A percentile compares a stretch with the other conserved stretches of the same genome.
Conservation (phyloP, 129 eudicot genomes). For the Kitagawia praeruptora region DNA sequence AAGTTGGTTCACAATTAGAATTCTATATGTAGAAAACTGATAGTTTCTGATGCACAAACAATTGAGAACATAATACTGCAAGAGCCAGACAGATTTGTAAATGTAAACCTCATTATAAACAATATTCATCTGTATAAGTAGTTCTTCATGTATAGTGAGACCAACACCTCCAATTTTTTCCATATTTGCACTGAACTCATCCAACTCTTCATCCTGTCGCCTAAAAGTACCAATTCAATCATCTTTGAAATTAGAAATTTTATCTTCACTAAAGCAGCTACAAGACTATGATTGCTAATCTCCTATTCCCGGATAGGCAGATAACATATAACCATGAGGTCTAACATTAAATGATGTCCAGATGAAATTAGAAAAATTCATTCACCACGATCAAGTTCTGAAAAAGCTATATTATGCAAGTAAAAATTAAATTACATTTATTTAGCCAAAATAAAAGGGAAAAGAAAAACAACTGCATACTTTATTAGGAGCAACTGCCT, state of each 20-base stretch:
- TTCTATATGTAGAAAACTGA: neutral
- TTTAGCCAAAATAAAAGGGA: neutral
- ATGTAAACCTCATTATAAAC: neutral
- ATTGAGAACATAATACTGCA: neutral
- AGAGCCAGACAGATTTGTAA: neutral
- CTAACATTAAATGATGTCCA: neutral
- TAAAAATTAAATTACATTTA: too few relatives aligned
- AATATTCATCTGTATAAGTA: slow-evolving; percentile 48
- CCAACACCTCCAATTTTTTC: slow-evolving; percentile 77
- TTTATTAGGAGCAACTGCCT: slow-evolving; percentile 66
- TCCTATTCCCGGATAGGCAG: neutral
- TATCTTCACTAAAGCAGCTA: neutral
- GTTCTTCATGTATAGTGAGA: slow-evolving; percentile 79
- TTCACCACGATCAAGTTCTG: neutral
- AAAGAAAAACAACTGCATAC: slow-evolving; percentile 13
- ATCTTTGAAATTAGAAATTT: neutral
- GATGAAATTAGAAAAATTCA: neutral
- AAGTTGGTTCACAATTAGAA: neutral
- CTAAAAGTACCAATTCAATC: slow-evolving; percentile 24
- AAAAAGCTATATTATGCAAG: neutral
- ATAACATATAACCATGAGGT: neutral
- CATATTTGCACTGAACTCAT: slow-evolving; percentile 77
- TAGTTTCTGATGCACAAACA: neutral
- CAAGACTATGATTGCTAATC: neutral
- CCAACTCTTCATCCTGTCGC: slow-evolving; percentile 82